phyloP scores from a whole-genome alignment of 202 grass and related monocot genomes.

The Zoysia matrella region DNA sequence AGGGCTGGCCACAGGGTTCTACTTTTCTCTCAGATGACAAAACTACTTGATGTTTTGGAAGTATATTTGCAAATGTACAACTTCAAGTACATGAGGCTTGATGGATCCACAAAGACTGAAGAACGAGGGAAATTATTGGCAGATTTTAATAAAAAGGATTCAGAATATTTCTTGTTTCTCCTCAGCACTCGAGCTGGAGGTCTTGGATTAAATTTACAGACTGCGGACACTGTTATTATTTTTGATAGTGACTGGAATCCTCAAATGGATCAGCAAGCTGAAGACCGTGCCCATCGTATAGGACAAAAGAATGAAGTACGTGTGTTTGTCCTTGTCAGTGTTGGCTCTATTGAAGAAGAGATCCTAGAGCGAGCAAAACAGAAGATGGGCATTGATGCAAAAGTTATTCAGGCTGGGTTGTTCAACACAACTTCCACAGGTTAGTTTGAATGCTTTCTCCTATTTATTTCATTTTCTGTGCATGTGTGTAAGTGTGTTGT shows the following conservation, averaged over 20 bases:
- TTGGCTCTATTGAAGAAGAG: conserved; percentile 99
- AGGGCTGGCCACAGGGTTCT: conserved; percentile 91
- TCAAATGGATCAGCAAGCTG: conserved; percentile 99
- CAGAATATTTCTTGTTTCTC: conserved; percentile 97
- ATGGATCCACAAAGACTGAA: conserved; percentile 98
- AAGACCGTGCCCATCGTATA: conserved; percentile 98
- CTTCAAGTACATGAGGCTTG: conserved; percentile 96
- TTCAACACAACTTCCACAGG: conserved; percentile 99
- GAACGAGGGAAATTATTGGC: conserved; percentile 81
- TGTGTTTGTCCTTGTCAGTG: conserved; percentile 96
- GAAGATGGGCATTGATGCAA: conserved; percentile 99
- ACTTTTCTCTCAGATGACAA: conserved; percentile 99
- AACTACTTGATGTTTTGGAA: conserved; percentile 87
- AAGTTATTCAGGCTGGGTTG: conserved; percentile 97
- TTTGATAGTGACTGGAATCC: conserved; percentile 99
- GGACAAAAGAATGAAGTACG: conserved; percentile 99
- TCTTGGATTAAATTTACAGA: conserved; percentile 95
- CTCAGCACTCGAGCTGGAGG: conserved; percentile 97
- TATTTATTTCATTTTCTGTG: conserved; percentile 12
- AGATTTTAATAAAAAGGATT: conserved; percentile 94
- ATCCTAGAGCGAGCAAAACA: conserved; percentile 97
- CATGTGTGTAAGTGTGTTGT: conserved; percentile 3
- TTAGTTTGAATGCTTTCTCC: conserved; percentile 31
- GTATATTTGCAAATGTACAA: conserved; percentile 88
- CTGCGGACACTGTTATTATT: conserved; percentile 97